Conservation (phyloP, 1,284 basidiomycete species). For the Puccinia novopanici region DNA sequence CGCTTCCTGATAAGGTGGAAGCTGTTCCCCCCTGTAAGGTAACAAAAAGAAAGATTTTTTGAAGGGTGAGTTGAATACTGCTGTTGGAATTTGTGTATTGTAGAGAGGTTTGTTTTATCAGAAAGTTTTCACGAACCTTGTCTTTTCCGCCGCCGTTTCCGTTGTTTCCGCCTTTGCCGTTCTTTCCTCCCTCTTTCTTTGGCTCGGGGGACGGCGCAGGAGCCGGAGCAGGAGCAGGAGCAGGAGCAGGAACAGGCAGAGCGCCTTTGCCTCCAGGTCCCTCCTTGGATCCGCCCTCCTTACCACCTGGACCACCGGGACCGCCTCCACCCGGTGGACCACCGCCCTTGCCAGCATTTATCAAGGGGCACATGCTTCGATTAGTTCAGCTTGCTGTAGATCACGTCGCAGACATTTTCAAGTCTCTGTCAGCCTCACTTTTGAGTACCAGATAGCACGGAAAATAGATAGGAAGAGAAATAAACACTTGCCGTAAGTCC, state of each 20-base stretch:
- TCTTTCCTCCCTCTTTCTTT: background rate
- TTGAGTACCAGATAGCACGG: too few species aligned
- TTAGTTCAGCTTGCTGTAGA: slow-evolving; percentile 15
- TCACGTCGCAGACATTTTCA: too few species aligned
- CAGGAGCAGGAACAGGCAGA: background rate
- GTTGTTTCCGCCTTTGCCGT: background rate
- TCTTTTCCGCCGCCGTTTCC: background rate
- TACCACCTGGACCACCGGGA: background rate
- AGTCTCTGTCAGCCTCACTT: background rate
- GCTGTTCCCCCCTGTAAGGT: background rate
- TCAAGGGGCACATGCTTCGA: slow-evolving; percentile 12
- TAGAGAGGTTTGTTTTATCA: background rate
- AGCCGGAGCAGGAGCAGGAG: background rate
- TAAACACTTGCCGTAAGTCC: slow-evolving; percentile 3
- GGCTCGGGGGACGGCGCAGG: background rate
- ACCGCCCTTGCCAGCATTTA: background rate
- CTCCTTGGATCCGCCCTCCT: background rate
- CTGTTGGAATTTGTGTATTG: too few species aligned
- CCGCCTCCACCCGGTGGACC: too few species aligned
- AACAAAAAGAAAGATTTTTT: background rate
- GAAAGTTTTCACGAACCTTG: slow-evolving; percentile 4
- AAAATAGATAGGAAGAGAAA: background rate
- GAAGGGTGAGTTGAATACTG: too few species aligned
- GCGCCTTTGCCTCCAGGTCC: background rate
- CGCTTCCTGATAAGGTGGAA: background rate